Evolutionary conservation across 202 grass and related monocot genomes (phyloP), one percentile per base, ranked within the genome.

Genomic region (Panicum virgatum): DNA sequence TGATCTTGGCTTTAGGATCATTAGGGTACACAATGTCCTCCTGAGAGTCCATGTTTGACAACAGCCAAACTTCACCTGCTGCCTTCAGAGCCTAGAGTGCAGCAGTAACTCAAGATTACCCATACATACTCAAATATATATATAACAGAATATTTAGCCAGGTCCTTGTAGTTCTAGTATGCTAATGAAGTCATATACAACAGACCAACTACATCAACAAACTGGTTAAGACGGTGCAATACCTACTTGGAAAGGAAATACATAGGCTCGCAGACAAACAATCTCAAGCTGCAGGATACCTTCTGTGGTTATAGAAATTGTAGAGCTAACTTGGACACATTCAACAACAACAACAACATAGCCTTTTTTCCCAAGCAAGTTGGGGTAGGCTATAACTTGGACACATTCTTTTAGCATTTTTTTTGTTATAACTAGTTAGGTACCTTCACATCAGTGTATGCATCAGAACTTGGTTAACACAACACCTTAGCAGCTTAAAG

Each of bases 31-130:
- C 89, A 18, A 94, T 97, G 83, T 92, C 92, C 81, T 94, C 91
- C 80, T 97, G 94, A 3, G 89, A 97, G 29, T 97, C 91, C 91
- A 94, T 97, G 81, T 94, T 97, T 78, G 94, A 90, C 44, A 97
- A 74, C 32, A 97, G 64, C 91, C 92, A 97, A 26, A 92, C 92
- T 73, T 92, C 83, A 74, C 90, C 90, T 15, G 82, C 69, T 27
- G 81, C 66, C 81, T 94, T 97, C 80, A 97, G 60, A 81, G 81
- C 89, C 94, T 94, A 48, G 5, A 83, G 23, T 36, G 66, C 43
- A 83, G 40, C 40, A 79, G 51, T 20, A 47, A 40, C 53, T 60
- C 62, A 57, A 65, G 20, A 63, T 87, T 44, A 78, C 10, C 32
- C 30, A 47, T 38, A 23, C 12, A 2, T n/a, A 10, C 45, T 40